phyloP scores from a whole-genome alignment of 176 grass and related monocot species.

The Pharus latifolius region DNA sequence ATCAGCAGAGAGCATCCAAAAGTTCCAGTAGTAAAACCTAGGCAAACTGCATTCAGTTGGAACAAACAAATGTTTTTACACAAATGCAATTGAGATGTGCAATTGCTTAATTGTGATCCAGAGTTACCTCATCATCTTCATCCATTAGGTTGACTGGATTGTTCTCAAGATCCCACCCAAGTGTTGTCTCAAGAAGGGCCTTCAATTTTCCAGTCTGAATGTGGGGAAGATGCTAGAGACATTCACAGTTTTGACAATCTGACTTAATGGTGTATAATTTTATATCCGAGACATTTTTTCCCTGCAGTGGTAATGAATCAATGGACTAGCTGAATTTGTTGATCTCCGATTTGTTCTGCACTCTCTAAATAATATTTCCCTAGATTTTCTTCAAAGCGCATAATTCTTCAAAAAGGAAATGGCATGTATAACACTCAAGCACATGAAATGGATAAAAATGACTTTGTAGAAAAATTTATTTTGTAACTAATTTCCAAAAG shows the following conservation, averaged over 20 bases:
- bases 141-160: conserved; percentile 31
- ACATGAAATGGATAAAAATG: no score
- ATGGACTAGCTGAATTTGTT: background rate
- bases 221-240: background rate
- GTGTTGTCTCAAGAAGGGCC: conserved; percentile 24
- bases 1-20: background rate
- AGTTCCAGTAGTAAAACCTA: background rate
- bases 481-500: background rate
- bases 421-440: background rate
- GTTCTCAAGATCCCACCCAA: conserved; percentile 48
- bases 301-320: background rate
- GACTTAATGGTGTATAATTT: background rate
- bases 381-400: background rate
- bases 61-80: background rate
- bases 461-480: no score
- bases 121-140: conserved; percentile 35
- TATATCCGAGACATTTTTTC: background rate
- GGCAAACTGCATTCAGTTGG: conserved; percentile 14
- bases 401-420: background rate
- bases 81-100: background rate
- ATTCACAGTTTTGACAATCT: background rate
- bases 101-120: background rate
- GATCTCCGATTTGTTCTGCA: background rate
- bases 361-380: background rate
- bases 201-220: conserved; percentile 43